Evolutionary conservation across 2,329 filamentous ascomycete species (phyloP).

Genomic region (Botrytis byssoidea): DNA sequence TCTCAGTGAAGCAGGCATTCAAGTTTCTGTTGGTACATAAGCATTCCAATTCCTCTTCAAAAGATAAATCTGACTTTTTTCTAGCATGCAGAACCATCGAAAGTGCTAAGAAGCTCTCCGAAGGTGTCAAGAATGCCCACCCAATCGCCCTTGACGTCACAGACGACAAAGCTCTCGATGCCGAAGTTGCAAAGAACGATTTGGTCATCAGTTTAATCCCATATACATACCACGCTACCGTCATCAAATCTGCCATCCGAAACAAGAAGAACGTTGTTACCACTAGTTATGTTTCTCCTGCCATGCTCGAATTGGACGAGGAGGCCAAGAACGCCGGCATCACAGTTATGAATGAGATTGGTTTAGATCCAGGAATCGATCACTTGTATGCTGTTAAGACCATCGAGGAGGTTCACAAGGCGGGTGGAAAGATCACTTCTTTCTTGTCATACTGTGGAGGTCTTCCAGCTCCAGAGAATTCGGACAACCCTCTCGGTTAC

Average conservation of each 20-base stretch:
- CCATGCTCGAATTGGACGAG: constrained; percentile 85
- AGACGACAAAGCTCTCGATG: constrained; percentile 73
- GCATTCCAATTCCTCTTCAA: neutral
- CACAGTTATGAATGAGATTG: constrained; percentile 97
- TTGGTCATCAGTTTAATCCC: constrained; percentile 82
- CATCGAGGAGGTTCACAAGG: constrained; percentile 83
- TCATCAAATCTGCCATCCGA: constrained; percentile 91
- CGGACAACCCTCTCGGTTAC: constrained; percentile 88
- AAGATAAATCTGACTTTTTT: neutral
- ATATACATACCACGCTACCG: constrained; percentile 82
- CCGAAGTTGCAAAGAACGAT: constrained; percentile 75
- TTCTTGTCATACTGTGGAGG: constrained; percentile 78
- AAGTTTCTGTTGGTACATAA: constrained; percentile 54
- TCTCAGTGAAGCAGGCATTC: constrained; percentile 55
- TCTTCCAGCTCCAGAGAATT: constrained; percentile 68
- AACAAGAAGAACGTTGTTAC: constrained; percentile 96
- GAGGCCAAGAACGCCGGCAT: constrained; percentile 86
- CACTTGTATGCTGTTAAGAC: constrained; percentile 78
- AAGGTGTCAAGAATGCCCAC: constrained; percentile 54
- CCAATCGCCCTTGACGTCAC: constrained; percentile 75
- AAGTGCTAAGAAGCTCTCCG: constrained; percentile 71
- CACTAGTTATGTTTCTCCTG: constrained; percentile 87
- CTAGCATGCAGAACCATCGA: constrained; percentile 51
- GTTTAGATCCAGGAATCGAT: constrained; percentile 68
- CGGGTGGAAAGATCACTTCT: constrained; percentile 77